Conservation (phyloP, 2,329 filamentous ascomycete species). For the Colletotrichum sp. region DNA sequence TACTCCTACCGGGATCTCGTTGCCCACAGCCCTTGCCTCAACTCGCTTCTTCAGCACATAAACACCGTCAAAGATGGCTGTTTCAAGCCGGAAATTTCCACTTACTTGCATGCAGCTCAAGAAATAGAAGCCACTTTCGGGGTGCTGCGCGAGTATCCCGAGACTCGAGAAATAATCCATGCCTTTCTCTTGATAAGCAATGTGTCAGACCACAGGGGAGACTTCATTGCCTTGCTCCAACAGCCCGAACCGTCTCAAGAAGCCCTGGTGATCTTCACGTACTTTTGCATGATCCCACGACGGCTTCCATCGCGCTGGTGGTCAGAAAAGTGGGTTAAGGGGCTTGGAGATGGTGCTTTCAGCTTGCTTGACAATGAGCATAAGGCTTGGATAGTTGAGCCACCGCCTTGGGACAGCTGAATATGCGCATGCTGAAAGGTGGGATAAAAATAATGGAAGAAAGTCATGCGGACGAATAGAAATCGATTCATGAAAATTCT, state of each 20-base stretch:
- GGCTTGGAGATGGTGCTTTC: constrained; percentile 33
- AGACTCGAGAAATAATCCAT: constrained; percentile 36
- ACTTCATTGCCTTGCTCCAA: constrained; percentile 39
- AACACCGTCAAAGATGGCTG: neutral
- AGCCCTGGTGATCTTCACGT: constrained; percentile 36
- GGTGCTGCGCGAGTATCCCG: neutral
- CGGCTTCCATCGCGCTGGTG: constrained; percentile 36
- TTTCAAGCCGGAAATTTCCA: neutral
- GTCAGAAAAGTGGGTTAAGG: constrained; percentile 36
- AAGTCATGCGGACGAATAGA: neutral
- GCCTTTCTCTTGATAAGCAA: constrained; percentile 42
- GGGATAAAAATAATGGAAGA: neutral
- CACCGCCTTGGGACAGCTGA: constrained; percentile 26
- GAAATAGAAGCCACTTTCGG: neutral
- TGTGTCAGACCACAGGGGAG: constrained; percentile 28
- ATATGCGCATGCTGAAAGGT: neutral
- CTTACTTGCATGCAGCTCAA: neutral
- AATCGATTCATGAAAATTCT: neutral
- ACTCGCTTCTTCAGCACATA: neutral
- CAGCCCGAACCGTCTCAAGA: constrained; percentile 22
- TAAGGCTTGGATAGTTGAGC: constrained; percentile 32
- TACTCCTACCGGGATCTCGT: neutral
- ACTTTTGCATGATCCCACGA: constrained; percentile 34
- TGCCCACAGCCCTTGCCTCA: neutral
- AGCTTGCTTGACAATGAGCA: constrained; percentile 37